Evolutionary conservation across 169 alveolate genomes (phyloP).

Genomic region (Theileria sp.): DNA sequence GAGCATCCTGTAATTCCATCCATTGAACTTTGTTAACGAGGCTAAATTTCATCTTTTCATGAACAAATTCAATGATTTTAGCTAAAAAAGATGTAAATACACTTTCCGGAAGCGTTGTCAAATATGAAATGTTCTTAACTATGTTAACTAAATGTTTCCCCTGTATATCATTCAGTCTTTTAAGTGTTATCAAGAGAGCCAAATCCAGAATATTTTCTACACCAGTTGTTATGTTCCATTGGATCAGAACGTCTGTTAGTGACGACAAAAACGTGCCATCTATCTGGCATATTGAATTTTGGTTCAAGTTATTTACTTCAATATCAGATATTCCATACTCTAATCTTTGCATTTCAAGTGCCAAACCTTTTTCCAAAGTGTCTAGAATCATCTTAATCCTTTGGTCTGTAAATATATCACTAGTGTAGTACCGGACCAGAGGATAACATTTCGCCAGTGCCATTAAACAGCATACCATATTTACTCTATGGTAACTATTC

Average conservation of each 20-base stretch:
- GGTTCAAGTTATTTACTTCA: conserved; percentile 9
- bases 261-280: conserved; percentile 50
- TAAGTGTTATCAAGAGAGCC: conserved; percentile 18
- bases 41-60: neutral
- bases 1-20: conserved; percentile 45
- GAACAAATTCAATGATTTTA: conserved; percentile 20
- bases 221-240: conserved; percentile 35
- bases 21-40: conserved; percentile 19
- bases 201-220: conserved; percentile 41
- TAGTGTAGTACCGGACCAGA: neutral
- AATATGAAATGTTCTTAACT: conserved; percentile 22
- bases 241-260: conserved; percentile 38
- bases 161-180: conserved; percentile 9
- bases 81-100: conserved; percentile 29
- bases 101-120: conserved; percentile 40
- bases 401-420: conserved; percentile 52
- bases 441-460: conserved; percentile 32
- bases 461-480: conserved; percentile 27
- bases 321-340: conserved; percentile 37
- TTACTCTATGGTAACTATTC: conserved; percentile 30
- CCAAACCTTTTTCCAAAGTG: conserved; percentile 30
- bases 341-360: conserved; percentile 27
- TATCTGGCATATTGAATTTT: conserved; percentile 16
- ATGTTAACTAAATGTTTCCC: conserved; percentile 33
- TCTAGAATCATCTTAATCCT: conserved; percentile 24